phyloP scores from a whole-genome alignment of 805 yeast species.

The Kodamaea sagamina region DNA sequence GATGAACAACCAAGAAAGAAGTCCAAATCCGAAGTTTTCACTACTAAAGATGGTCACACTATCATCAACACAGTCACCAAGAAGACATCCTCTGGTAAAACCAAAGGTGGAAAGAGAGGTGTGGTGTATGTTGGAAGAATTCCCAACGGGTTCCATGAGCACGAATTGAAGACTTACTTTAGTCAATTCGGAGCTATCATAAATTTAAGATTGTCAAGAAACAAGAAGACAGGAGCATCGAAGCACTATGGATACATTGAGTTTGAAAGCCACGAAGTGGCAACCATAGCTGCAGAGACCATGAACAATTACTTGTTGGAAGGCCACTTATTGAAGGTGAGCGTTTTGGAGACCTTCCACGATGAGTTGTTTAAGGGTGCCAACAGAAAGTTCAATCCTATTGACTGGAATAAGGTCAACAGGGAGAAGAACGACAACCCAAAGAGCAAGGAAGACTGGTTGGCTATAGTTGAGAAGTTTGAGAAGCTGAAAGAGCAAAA shows the following conservation, averaged over 20 bases:
- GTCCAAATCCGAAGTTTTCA: conserved; percentile 16
- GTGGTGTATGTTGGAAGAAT: conserved; percentile 88
- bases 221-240: conserved; percentile 85
- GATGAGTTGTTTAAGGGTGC: conserved; percentile 61
- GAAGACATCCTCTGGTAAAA: conserved; percentile 14
- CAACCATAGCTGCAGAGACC: conserved; percentile 87
- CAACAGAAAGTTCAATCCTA: conserved; percentile 52
- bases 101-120: conserved; percentile 44
- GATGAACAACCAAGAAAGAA: conserved; percentile 27
- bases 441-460: conserved; percentile 59
- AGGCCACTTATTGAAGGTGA: conserved; percentile 77
- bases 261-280: conserved; percentile 72
- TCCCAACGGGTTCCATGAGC: conserved; percentile 90
- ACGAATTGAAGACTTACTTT: conserved; percentile 76
- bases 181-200: conserved; percentile 86
- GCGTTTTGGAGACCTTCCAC: conserved; percentile 56
- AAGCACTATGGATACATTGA: conserved; percentile 92
- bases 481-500: conserved; percentile 45
- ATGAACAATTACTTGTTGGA: conserved; percentile 92
- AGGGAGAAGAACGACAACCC: conserved; percentile 56
- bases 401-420: conserved; percentile 61
- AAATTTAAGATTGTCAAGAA: conserved; percentile 79
- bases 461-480: conserved; percentile 49
- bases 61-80: conserved; percentile 21
- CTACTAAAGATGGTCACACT: conserved; percentile 21